phyloP scores from a whole-genome alignment of 1,139 yeast species.

The Hemisphaericaspora xylanilytica region DNA sequence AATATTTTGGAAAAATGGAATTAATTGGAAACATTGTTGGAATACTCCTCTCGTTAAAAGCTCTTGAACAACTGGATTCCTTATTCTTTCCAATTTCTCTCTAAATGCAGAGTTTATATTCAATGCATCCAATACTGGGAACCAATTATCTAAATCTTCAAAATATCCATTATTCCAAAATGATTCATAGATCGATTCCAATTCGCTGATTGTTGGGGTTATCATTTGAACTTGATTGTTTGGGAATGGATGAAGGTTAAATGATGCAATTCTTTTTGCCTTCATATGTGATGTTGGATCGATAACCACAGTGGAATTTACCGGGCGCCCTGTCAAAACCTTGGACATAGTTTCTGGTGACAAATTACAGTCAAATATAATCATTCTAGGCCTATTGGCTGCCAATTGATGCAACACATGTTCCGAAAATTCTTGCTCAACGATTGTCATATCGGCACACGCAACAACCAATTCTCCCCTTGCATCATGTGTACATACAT shows the following conservation, averaged over 20 bases:
- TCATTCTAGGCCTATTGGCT: conserved; percentile 35
- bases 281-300: conserved; percentile 81
- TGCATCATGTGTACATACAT: conserved; percentile 62
- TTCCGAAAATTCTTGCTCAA: conserved; percentile 45
- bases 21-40: conserved; percentile 66
- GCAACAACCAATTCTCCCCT: conserved; percentile 70
- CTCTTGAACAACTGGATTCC: conserved; percentile 19
- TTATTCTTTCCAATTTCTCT: conserved; percentile 28
- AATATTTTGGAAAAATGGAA: conserved; percentile 72
- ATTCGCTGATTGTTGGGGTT: conserved; percentile 70
- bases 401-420: conserved; percentile 39
- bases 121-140: conserved; percentile 64
- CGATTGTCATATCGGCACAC: conserved; percentile 78
- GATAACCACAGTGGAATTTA: conserved; percentile 43
- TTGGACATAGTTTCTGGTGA: conserved; percentile 39
- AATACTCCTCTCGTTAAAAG: conserved; percentile 51
- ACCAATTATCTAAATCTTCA: conserved; percentile 67
- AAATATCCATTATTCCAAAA: conserved; percentile 50
- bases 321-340: conserved; percentile 12
- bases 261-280: conserved; percentile 38
- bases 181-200: conserved; percentile 51
- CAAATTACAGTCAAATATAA: conserved; percentile 71
- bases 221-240: conserved; percentile 38
- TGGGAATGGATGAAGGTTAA: conserved; percentile 30
- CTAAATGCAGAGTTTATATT: conserved; percentile 51